A percentile compares a stretch with the other conserved stretches of the same genome.
Evolutionary conservation across 1,284 basidiomycete genomes (phyloP).

Genomic region (Pterulicium gracile): DNA sequence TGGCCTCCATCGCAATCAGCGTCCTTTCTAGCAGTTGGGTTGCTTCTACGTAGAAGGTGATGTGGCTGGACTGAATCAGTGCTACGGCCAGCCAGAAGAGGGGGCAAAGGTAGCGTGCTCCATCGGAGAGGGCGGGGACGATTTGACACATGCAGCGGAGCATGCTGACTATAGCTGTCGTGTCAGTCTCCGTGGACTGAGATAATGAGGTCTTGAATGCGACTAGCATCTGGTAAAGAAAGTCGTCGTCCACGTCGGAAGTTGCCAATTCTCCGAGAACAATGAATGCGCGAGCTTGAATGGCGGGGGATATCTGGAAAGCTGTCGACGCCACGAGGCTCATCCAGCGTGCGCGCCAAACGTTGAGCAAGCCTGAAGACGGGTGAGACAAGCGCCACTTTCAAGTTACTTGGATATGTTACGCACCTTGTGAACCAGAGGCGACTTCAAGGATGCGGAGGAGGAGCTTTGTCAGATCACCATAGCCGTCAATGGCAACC

Average conservation of each 20-base stretch:
- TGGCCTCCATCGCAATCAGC: constrained; percentile 54
- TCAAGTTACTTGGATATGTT: not conserved
- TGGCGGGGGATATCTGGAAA: constrained; percentile 85
- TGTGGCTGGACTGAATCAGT: constrained; percentile 67
- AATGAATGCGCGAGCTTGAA: constrained; percentile 85
- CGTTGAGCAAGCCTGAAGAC: constrained; percentile 67
- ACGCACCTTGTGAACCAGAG: constrained; percentile 58
- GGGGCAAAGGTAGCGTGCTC: constrained; percentile 64
- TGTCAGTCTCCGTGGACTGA: constrained; percentile 59
- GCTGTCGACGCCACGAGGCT: constrained; percentile 85
- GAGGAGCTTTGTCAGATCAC: constrained; percentile 57
- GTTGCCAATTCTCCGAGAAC: constrained; percentile 74
- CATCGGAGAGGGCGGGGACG: constrained; percentile 54
- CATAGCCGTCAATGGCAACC: constrained; percentile 52
- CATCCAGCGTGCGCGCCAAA: constrained; percentile 93
- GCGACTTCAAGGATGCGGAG: constrained; percentile 54
- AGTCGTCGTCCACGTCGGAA: constrained; percentile 78
- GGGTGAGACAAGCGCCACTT: constrained; percentile 1
- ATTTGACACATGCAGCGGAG: constrained; percentile 75
- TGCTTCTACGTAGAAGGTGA: constrained; percentile 66
- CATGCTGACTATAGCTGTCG: constrained; percentile 75
- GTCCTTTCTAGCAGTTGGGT: constrained; percentile 55
- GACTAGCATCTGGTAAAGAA: constrained; percentile 82
- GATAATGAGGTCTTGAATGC: constrained; percentile 62
- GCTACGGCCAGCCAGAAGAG: constrained; percentile 84